Evolutionary conservation across 768 basidiomycete genomes (phyloP).

Genomic region (Phanerochaete carnosa): DNA sequence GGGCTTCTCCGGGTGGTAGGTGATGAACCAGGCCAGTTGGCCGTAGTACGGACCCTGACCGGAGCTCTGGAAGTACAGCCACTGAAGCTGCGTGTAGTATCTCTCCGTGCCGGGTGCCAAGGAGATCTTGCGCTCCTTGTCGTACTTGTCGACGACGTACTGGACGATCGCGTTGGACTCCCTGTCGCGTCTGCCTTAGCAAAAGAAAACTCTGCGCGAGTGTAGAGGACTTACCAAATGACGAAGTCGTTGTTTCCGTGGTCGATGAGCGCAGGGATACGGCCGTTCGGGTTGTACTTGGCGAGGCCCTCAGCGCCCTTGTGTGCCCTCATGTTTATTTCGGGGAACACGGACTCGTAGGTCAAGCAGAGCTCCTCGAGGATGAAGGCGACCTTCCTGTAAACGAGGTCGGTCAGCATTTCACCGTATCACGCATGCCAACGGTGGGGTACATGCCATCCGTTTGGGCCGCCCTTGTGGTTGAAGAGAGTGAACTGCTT

Average conservation of each 20-base stretch:
- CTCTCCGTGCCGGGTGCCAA: conserved; percentile 10
- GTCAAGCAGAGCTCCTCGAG: conserved; percentile 24
- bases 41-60: conserved; percentile 29
- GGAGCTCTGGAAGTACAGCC: conserved; percentile 40
- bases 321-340: conserved; percentile 22
- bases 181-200: conserved; percentile 8
- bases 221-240: conserved; percentile 18
- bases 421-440: not conserved
- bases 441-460: conserved; percentile 15
- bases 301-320: conserved; percentile 18
- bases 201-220: too few relatives aligned
- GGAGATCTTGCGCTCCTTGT: conserved; percentile 33
- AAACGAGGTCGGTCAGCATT: not conserved
- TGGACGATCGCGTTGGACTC: conserved; percentile 38
- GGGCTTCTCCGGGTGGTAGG: conserved; percentile 25
- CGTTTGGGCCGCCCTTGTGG: conserved; percentile 22
- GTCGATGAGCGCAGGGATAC: conserved; percentile 34
- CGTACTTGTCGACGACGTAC: conserved; percentile 42
- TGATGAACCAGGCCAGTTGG: conserved; percentile 24
- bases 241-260: conserved; percentile 29
- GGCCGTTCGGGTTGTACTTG: conserved; percentile 31
- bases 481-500: conserved; percentile 28
- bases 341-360: conserved; percentile 24
- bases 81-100: conserved; percentile 27
- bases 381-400: conserved; percentile 25